Evolutionary conservation across 2,329 filamentous ascomycete genomes (phyloP), one percentile per base, ranked within the genome.

Genomic region (Mycosphaerella sp.): DNA sequence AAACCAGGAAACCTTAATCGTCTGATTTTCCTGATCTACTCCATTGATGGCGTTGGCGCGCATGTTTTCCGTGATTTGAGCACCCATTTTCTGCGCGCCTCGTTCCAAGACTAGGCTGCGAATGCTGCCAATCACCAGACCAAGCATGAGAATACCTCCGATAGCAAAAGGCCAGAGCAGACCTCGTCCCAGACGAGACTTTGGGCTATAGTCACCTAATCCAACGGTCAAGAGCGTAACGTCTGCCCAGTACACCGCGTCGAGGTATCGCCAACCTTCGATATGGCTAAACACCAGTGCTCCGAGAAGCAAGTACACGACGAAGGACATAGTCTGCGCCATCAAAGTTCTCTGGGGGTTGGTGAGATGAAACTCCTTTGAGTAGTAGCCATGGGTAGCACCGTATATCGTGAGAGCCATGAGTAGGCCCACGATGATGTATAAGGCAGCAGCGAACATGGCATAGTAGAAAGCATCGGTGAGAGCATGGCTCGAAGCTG

Each of bases 391-490:
- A 51, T 68, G 73, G 54, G 72, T 74, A 3, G 80, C 80, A 5
- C 81, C 81, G 52, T 74, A 75, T 0, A 80, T 77, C 0, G 80
- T 83, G 7, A 80, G 60, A 31, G 76, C 70, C 74, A 83, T 77
- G 7, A 83, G 65, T 2, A 72, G 72, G 1, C 78, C 73, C 39
- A 83, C 76, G 49, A 81, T 71, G 54, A 80, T 78, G 62, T 83
- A 83, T 2, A 82, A 64, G 0, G 64, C 73, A 2, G 80, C 78
- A 4, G 81, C 81, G 52, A 81, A 79, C 49, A 81, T 76, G 1
- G 73, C 80, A 59, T 82, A 83, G 64, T 83, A 84, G 64, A 77
- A 83, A 6, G 78, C 78, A 59, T 80, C 77, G 0, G 77, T 77
- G 23, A 83, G 66, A 1, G 78, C 73, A 59, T 77, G 75, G 9